Evolutionary conservation across 2,329 filamentous ascomycete species (phyloP), one percentile per base, ranked within the genome.

Genomic region (Aspergillus flavus): DNA sequence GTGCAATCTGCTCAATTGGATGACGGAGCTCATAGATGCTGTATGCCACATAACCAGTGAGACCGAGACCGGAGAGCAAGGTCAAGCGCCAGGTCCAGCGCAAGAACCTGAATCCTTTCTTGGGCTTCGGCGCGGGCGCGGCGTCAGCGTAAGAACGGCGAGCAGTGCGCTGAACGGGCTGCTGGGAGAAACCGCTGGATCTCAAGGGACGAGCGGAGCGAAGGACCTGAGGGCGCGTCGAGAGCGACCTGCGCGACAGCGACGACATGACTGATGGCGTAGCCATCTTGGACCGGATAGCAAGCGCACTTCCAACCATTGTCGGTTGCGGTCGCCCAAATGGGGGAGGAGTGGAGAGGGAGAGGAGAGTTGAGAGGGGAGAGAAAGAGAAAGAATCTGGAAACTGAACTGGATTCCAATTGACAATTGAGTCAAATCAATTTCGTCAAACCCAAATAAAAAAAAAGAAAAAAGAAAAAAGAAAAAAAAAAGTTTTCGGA

Each of bases 61-160:
- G 84, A 67, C 85, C 91, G 66, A 95, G 78, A 64, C 88, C 79
- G 61, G 91, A 90, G 68, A 97, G 80, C 77, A 94, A 93, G 61
- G 90, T 91, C 73, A 93, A 76, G 72, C 95, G 88, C 91, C 93
- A 98, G 63, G 89, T 81, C 89, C 91, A 96, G 76, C 87, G 87
- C 75, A 98, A 84, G 68, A 88, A 85, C 61, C 83, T 82, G 80
- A 95, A 89, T 75, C 88, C 87, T 77, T 81, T 86, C 75, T 81
- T 83, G n/a, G 80, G 79, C 64, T 77, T 77, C 39, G 75, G 76
- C 10, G 75, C 71, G 26, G 75, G 70, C 21, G 72, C 74, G 64
- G 80, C 81, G 71, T 87, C 84, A 61, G 87, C 85, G 68, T 85
- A 85, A 28, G 76, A 72, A 59, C 83, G 79, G 62, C 80, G 80